Conservation (phyloP, 2,329 filamentous ascomycete genomes). For the Passalora sequoiae region DNA sequence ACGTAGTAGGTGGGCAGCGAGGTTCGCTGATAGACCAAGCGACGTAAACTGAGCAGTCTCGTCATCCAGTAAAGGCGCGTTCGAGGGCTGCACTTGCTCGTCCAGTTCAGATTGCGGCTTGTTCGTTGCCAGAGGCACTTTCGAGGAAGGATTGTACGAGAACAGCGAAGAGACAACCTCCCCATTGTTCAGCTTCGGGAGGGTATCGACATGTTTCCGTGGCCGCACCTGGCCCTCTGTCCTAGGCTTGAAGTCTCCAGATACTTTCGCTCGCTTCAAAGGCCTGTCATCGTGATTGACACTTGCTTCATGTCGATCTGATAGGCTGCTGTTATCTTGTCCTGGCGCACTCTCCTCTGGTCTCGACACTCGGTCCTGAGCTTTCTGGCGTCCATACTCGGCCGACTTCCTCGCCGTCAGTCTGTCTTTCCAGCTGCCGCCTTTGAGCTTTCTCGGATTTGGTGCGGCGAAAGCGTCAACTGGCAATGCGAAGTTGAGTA, state of each 20-base stretch:
- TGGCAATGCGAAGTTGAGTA: conserved; percentile 79
- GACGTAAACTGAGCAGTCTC: conserved; percentile 82
- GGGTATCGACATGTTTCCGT: conserved; percentile 12
- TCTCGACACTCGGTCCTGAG: conserved; percentile 23
- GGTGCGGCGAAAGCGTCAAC: conserved; percentile 61
- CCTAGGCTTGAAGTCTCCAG: no score
- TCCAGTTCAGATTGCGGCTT: conserved; percentile 37
- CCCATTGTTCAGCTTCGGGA: conserved; percentile 19
- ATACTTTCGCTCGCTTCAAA: conserved; percentile 11
- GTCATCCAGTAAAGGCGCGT: conserved; percentile 72
- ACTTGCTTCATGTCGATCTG: not conserved
- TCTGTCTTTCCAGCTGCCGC: conserved; percentile 89
- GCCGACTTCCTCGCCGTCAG: conserved; percentile 70
- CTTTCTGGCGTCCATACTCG: conserved; percentile 48
- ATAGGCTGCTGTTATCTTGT: not conserved
- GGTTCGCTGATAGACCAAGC: conserved; percentile 71
- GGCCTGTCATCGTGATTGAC: conserved; percentile 10
- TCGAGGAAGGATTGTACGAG: conserved; percentile 75
- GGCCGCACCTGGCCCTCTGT: conserved; percentile 13
- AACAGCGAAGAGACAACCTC: conserved; percentile 82
- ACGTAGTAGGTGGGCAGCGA: conserved; percentile 75
- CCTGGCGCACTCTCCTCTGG: not conserved
- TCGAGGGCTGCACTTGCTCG: conserved; percentile 67
- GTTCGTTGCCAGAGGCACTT: conserved; percentile 45
- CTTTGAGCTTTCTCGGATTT: conserved; percentile 63